Percentiles rank a stretch among this genome's conserved stretches.
phyloP scores from a whole-genome alignment of 345 rosid species.

The Combretum micranthum region DNA sequence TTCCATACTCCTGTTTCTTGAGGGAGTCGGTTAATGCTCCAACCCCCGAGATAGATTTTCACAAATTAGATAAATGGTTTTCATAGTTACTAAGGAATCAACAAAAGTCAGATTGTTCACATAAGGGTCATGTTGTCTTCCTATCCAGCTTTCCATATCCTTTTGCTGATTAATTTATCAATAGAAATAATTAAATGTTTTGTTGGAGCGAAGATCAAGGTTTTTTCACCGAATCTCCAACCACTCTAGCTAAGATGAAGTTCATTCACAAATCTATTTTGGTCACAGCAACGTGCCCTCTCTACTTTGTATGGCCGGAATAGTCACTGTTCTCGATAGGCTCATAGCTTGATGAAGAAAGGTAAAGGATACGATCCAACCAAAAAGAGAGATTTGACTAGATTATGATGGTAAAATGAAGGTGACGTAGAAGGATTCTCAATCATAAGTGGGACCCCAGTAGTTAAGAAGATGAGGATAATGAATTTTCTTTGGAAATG shows the following conservation, averaged over 20 bases:
- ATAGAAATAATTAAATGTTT: neutral
- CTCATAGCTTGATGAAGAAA: no score
- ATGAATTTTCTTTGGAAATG: no score
- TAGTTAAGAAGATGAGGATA: slow-evolving; percentile 23
- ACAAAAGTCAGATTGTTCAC: no score
- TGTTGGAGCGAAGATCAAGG: slow-evolving; percentile 20
- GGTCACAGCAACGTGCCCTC: slow-evolving; percentile 1
- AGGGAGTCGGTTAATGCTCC: no score
- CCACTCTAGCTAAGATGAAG: slow-evolving; percentile 26
- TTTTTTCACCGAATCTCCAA: slow-evolving; percentile 31
- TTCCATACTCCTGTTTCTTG: no score
- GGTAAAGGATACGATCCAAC: no score
- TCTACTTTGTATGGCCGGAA: neutral
- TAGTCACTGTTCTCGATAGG: neutral
- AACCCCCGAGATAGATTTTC: no score
- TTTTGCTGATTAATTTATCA: neutral
- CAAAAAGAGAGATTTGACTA: slow-evolving; percentile 36
- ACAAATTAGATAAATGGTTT: no score
- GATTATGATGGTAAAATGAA: slow-evolving; percentile 18
- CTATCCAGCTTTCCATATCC: neutral
- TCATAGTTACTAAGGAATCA: neutral
- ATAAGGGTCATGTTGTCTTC: neutral
- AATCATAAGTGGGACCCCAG: slow-evolving; percentile 37
- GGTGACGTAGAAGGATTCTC: slow-evolving; percentile 37
- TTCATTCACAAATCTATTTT: slow-evolving; percentile 2